Evolutionary conservation across 371 early-diverging fungal species (phyloP).

Genomic region (Lichtheimia corymbifera): DNA sequence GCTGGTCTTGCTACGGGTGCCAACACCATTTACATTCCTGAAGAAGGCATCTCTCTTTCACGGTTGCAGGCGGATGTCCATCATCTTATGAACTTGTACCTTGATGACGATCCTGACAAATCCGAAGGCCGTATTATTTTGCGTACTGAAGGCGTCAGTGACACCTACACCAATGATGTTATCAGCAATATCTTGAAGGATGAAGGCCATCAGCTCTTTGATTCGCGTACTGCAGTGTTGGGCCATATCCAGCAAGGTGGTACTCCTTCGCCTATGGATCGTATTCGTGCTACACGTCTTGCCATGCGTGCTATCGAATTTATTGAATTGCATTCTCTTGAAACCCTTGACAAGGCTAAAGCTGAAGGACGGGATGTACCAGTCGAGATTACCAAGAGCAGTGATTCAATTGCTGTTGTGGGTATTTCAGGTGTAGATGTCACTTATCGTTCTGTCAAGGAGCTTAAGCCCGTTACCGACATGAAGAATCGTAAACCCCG

Average conservation of each 20-base stretch:
- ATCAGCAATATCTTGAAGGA: conserved; percentile 87
- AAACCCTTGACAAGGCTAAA: conserved; percentile 33
- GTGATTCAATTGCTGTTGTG: conserved; percentile 75
- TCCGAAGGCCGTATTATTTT: conserved; percentile 84
- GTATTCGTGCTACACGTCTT: conserved; percentile 88
- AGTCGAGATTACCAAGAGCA: conserved; percentile 60
- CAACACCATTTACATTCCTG: conserved; percentile 94
- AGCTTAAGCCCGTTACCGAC: conserved; percentile 72
- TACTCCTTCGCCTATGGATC: conserved; percentile 94
- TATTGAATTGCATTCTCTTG: conserved; percentile 47
- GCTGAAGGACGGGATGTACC: conserved; percentile 37
- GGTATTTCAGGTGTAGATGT: conserved; percentile 84
- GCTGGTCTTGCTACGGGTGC: conserved; percentile 94
- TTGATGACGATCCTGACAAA: conserved; percentile 66
- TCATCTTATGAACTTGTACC: conserved; percentile 79
- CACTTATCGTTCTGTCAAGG: conserved; percentile 71
- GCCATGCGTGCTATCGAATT: conserved; percentile 74
- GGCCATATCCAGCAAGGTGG: conserved; percentile 98
- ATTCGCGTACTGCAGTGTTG: conserved; percentile 90
- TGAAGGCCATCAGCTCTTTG: conserved; percentile 93
- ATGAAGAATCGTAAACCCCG: conserved; percentile 75
- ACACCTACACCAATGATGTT: conserved; percentile 90
- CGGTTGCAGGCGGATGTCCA: conserved; percentile 82
- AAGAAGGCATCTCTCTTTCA: conserved; percentile 83
- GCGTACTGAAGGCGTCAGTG: conserved; percentile 82